Evolutionary conservation across 2,329 filamentous ascomycete species (phyloP), one percentile per base, ranked within the genome.

Genomic region (Aspergillus fructus): DNA sequence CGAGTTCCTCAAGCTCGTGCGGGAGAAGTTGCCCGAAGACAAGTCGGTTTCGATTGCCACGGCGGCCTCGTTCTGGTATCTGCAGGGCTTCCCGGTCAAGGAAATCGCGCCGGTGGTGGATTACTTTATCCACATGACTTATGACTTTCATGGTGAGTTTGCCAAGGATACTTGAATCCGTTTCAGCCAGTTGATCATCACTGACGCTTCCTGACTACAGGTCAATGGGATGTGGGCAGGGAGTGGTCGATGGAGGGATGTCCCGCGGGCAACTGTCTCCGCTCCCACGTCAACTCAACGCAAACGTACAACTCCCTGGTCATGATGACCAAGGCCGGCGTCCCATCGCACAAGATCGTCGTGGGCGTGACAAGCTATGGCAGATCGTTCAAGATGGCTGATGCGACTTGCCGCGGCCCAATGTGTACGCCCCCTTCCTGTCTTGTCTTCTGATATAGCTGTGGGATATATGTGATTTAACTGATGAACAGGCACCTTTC

Each of bases 121-220:
- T 57, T 75, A 74, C 54, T 66, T 73, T 17, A 62, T 73, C 17
- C 74, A 65, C 56, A 77, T 77, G 73, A 74, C 73, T 0, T 78
- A 77, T 49, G 73, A 76, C 56, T 62, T 76, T 1, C 64, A 69
- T 55, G 65, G 66, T 9, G 8, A 49, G 34, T 49, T 21, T 7
- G 27, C 13, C 12, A 15, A 13, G 47, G 23, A 24, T 24, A 24
- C 4, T 19, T 13, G 30, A n/a, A 24, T 24, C 4, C 23, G 4
- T 13, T n/a, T 30, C 17, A 15, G n/a, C 47, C 15, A 9, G 47
- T 34, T 23, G 4, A 11, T 37, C 47, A 49, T 39, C 47, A 15
- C 47, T 49, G 39, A 49, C 19, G 21, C 4, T 15, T 17, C 30
- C 39, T n/a, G 47, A 40, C 9, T 49, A 49, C 12, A 33, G 48